Evolutionary conservation across 768 basidiomycete genomes (phyloP), one percentile per base, ranked within the genome.

Genomic region (Tylopilus subfusipes): DNA sequence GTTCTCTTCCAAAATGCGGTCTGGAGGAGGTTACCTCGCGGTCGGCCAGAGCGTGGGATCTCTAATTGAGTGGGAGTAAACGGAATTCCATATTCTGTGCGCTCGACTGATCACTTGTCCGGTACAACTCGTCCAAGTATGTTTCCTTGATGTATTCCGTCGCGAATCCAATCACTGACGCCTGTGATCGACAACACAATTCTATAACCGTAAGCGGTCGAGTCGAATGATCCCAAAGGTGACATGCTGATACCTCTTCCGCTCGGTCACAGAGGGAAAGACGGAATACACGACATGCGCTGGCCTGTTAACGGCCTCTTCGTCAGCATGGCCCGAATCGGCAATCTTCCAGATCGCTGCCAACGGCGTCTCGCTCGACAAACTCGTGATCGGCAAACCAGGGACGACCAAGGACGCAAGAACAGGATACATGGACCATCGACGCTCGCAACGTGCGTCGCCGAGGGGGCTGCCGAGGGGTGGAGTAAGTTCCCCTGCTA

Each of bases 241-340:
- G 38, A 36, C 18, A 16, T 42, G 1, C 38, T 59, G 19, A 55
- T 2, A n/a, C 21, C 4, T 29, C 14, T 18, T 5, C 31, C 14
- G 16, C 6, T 21, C 42, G 31, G 12, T 21, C 24, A 42, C 65
- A 86, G 85, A 86, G 76, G 85, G 84, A 36, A 59, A 72, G 18
- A 70, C 69, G 16, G 86, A 86, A 62, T 88, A 87, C 64, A 83
- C 82, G 5, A 84, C 82, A 29, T 87, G 86, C 65, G 46, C 65
- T 21, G 78, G 76, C 33, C 78, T 92, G 25, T 70, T 90, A 43
- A 81, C 73, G 4, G 66, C 76, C 1, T 88, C 85, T 7, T 83
- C 84, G 5, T 74, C 68, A 50, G 66, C 72, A 34, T 89, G 82
- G 82, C 89, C 88, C 9, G 52, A 83, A 38, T 77, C 84, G 0